Percentiles rank a stretch among this genome's conserved stretches.
Conservation (phyloP, 345 rosid genomes). For the Populus simonii region DNA sequence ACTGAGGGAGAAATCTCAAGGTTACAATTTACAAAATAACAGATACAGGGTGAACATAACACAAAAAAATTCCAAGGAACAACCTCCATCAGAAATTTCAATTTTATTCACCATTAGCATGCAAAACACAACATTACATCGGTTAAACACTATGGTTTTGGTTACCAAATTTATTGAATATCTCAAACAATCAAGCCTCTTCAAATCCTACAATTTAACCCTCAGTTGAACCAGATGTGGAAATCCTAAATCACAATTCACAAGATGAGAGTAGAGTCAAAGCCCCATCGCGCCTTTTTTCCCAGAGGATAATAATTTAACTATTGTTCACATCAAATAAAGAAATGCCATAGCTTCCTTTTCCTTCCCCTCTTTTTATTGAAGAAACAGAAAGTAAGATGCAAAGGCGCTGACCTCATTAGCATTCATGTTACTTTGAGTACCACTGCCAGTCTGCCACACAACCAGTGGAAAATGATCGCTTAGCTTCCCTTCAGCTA, state of each 20-base stretch:
- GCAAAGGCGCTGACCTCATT: constrained; percentile 61
- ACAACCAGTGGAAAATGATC: constrained; percentile 91
- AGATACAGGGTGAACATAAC: no score
- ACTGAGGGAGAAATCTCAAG: neutral
- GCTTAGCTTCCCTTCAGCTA: constrained; percentile 77
- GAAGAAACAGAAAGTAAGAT: neutral
- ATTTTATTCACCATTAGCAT: no score
- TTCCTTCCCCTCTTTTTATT: neutral
- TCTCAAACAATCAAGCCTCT: no score
- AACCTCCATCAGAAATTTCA: no score
- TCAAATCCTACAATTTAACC: no score
- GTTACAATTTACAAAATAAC: neutral
- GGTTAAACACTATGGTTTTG: no score
- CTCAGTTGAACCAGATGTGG: no score
- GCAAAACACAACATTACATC: neutral
- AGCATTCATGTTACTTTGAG: constrained; percentile 99
- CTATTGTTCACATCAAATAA: neutral
- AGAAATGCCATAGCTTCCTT: neutral
- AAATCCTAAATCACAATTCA: no score
- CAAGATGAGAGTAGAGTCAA: no score
- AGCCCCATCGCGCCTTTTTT: neutral
- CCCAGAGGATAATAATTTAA: no score
- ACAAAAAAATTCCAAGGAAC: no score
- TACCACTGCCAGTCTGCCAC: constrained; percentile 99
- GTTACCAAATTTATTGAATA: no score